Evolutionary conservation across 495 filamentous ascomycete species (phyloP).

Genomic region (Trichoderma asperelloides): DNA sequence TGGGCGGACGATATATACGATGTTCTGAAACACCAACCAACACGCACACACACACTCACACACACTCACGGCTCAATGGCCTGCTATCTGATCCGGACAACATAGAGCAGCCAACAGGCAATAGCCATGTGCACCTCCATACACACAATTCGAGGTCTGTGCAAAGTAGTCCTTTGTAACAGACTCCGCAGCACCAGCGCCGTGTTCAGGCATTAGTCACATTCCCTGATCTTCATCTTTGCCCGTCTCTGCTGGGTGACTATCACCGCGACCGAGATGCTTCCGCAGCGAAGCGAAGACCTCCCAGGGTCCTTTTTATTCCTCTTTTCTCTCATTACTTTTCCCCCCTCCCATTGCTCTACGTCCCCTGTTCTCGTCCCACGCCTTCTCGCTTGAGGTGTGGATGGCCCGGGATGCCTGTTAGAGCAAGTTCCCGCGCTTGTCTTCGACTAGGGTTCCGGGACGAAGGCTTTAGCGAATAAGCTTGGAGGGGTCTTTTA

Average conservation of each 20-base stretch:
- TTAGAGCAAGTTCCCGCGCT: neutral
- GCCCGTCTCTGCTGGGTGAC: neutral
- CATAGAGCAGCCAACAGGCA: no score
- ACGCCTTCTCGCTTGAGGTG: neutral
- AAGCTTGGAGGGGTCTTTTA: neutral
- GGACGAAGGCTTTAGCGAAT: conserved; percentile 1
- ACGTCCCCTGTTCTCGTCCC: neutral
- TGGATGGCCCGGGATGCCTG: conserved; percentile 2
- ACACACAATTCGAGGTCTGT: no score
- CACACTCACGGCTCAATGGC: neutral
- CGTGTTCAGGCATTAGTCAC: no score
- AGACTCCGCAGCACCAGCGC: neutral
- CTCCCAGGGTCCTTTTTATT: neutral
- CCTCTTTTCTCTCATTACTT: neutral
- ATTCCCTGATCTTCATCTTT: neutral
- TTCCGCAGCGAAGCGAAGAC: neutral
- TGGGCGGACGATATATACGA: neutral
- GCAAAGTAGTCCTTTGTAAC: neutral
- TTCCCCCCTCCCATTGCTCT: neutral
- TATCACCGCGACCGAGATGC: neutral
- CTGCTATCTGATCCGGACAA: neutral
- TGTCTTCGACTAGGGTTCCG: conserved; percentile 4
- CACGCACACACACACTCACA: neutral
- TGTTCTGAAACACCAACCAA: neutral
- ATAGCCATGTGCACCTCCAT: no score